Base-by-base conservation (phyloP, 1,284 basidiomycete genomes). In the Meira nashicola region DNA sequence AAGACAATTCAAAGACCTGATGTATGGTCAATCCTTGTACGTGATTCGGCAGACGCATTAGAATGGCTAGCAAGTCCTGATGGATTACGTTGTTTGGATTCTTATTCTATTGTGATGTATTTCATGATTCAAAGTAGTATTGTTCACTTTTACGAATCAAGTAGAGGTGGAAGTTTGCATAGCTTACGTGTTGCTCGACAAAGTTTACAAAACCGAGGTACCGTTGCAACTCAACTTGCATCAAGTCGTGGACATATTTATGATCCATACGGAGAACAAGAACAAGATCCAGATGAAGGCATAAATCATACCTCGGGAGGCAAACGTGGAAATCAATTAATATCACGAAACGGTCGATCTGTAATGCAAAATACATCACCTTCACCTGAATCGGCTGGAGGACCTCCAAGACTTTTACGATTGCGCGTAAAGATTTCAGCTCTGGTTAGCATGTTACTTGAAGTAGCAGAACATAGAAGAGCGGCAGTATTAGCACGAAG, bases 81-180 rank as follows among this genome's bases (percentile, higher is more conserved):
- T 19, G 46, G 46, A 5, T 21, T 23, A 14, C 12, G 12, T 19
- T n/a, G 17, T 25, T 21, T 48, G 46, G 46, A 48, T 25, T 48
- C 17, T 23, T 48, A 14, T 14, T 48, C 46, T 2, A 25, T 48
- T 6, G 23, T 23, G 25, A 48, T 48, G 46, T 48, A 48, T 25
- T n/a, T n/a, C 12, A n/a, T 48, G 12, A 48, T 48, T 48, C 46
- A 48, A 23, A 8, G 46, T 12, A 21, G 46, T 48, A n/a, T 48
- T 5, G 17, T 48, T 21, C 46, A 48, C 17, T 48, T 48, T 48
- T 48, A 48, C 25, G 46, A n/a, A 5, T n/a, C 23, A 12, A 23
- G 17, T 5, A 48, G 21, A 14, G 46, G 46, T 12, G 46, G 12
- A 17, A 23, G 25, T 23, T 23, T 23, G 12, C 12, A 23, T 14